Percentiles rank a stretch among this genome's conserved stretches.
Conservation (phyloP, 768 basidiomycete species). For the Peribolospora baueri region DNA sequence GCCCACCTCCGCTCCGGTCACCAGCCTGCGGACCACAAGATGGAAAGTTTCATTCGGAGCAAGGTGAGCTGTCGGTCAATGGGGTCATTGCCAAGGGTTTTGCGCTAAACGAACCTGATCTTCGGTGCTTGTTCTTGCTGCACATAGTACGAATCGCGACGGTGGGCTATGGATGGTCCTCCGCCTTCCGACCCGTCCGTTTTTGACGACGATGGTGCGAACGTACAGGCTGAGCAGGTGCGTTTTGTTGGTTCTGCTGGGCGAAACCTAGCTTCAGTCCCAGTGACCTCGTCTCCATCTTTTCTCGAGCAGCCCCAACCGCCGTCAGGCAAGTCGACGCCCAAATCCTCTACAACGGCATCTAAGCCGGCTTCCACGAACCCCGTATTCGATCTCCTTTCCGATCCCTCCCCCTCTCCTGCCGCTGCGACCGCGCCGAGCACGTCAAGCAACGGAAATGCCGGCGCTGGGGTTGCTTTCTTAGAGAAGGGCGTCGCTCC, state of each 20-base stretch:
- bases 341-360: slow-evolving; percentile 3
- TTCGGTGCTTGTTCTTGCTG: too few species aligned
- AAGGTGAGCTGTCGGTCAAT: slow-evolving; percentile 23
- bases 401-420: too few species aligned
- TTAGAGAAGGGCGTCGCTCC: background rate
- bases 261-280: background rate
- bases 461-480: too few species aligned
- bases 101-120: too few species aligned
- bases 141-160: slow-evolving; percentile 45
- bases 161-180: slow-evolving; percentile 86
- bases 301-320: slow-evolving; percentile 14
- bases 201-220: slow-evolving; percentile 30
- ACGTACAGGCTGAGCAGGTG: background rate
- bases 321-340: slow-evolving; percentile 17
- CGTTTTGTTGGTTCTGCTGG: background rate
- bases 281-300: slow-evolving; percentile 16
- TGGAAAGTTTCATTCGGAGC: slow-evolving; percentile 87
- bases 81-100: too few species aligned
- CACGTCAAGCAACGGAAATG: background rate
- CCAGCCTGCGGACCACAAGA: slow-evolving; percentile 84
- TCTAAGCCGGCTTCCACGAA: slow-evolving; percentile 6
- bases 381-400: background rate
- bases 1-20: slow-evolving; percentile 80
- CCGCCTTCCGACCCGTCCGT: slow-evolving; percentile 55
- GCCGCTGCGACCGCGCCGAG: background rate